Conservation (phyloP, 805 yeast genomes). For the Candida sonorensis region DNA sequence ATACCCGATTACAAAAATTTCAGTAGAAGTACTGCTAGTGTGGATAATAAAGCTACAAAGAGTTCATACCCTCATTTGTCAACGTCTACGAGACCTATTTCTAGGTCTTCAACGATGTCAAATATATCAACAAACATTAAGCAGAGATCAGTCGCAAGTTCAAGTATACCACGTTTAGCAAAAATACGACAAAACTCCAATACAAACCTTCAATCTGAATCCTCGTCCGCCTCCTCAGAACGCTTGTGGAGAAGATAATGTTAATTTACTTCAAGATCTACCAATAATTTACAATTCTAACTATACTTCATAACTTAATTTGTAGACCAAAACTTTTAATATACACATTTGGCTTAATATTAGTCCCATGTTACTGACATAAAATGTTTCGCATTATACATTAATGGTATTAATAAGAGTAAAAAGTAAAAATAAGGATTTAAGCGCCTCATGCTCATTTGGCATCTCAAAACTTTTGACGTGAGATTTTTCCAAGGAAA, state of each 20-base stretch:
- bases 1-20: too few relatives aligned
- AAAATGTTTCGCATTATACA: too few relatives aligned
- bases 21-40: not conserved
- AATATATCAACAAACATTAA: constrained; percentile 1
- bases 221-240: constrained; percentile 1
- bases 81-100: not conserved
- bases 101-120: constrained; percentile 5
- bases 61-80: not conserved
- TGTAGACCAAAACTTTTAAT: too few relatives aligned
- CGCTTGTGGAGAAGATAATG: constrained; percentile 2
- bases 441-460: too few relatives aligned
- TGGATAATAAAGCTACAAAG: not conserved
- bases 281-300: too few relatives aligned
- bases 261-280: not conserved
- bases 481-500: too few relatives aligned
- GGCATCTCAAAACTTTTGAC: too few relatives aligned
- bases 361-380: too few relatives aligned
- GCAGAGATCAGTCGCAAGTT: constrained; percentile 7
- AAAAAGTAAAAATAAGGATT: too few relatives aligned
- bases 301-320: too few relatives aligned
- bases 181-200: constrained; percentile 3
- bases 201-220: not conserved
- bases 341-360: too few relatives aligned
- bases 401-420: too few relatives aligned
- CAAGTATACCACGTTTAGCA: constrained; percentile 12